phyloP scores from a whole-genome alignment of 192 early-diverging fungal genomes.

The Umbelopsis sp. region DNA sequence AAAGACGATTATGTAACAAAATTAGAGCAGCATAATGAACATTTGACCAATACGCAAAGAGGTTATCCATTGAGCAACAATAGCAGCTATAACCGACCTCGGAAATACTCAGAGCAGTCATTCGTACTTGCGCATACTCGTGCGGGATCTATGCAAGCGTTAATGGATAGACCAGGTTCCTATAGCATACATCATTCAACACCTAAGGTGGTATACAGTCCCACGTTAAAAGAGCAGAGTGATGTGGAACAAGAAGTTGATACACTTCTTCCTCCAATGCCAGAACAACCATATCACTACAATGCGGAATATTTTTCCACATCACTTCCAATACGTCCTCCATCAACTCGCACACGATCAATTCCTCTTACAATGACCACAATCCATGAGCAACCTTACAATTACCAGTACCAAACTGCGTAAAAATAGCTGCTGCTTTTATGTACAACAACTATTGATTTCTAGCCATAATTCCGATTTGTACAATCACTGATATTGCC shows the following conservation, averaged over 20 bases:
- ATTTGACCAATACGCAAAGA: background rate
- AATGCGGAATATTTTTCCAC: background rate
- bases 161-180: background rate
- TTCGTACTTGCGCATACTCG: background rate
- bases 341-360: background rate
- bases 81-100: background rate
- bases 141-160: background rate
- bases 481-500: too few species aligned
- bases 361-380: background rate
- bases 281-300: background rate
- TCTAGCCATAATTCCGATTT: background rate
- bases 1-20: background rate
- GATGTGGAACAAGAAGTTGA: background rate
- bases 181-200: background rate
- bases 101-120: background rate
- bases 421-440: background rate
- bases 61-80: slow-evolving; percentile 7
- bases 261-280: slow-evolving; percentile 14
- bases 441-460: slow-evolving; percentile 8
- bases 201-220: background rate
- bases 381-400: background rate
- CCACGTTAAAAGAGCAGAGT: background rate
- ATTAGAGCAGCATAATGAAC: slow-evolving; percentile 1
- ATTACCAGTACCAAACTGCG: slow-evolving; percentile 3
- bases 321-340: background rate